These are phyloP conservation scores for Funneliformis caledonium DNA, from an alignment of 371 early-diverging fungal species.

Conservation along the genomic window DNA sequence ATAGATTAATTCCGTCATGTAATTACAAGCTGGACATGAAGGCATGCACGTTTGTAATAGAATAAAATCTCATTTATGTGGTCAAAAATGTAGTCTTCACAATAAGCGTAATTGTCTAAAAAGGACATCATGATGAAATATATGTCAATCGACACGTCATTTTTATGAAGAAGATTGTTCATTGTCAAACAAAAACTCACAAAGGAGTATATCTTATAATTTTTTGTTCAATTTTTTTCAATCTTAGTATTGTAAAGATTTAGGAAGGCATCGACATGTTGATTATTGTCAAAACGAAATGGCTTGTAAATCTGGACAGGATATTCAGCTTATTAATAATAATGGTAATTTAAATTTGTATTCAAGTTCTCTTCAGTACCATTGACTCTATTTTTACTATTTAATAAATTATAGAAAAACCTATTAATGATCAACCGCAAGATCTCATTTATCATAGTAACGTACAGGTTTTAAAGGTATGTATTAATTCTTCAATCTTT, in stretches of 20 bases:
- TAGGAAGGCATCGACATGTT: slow-evolving; percentile 43
- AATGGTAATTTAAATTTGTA: not conserved
- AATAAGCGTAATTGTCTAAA: slow-evolving; percentile 15
- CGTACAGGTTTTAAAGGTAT: slow-evolving; percentile 43
- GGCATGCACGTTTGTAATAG: slow-evolving; percentile 28
- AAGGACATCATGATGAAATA: slow-evolving; percentile 30
- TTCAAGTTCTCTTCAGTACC: not conserved
- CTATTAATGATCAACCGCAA: not conserved
- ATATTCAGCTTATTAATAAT: not conserved
- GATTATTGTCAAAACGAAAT: slow-evolving; percentile 41
- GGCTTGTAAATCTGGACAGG: slow-evolving; percentile 4
- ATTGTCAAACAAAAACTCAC: not conserved
- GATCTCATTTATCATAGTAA: slow-evolving; percentile 39
- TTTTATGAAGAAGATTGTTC: slow-evolving; percentile 43
- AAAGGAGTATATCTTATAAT: not conserved
- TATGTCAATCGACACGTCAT: slow-evolving; percentile 40
- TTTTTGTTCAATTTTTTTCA: not conserved
- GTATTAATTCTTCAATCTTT: slow-evolving; percentile 1
- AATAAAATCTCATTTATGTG: slow-evolving; percentile 8
- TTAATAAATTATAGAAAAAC: not conserved
- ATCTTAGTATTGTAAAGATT: slow-evolving; percentile 16
- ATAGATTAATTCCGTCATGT: slow-evolving; percentile 32
- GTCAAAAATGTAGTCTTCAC: not conserved
- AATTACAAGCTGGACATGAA: slow-evolving; percentile 32
- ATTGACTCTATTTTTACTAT: not conserved